Evolutionary conservation across 768 basidiomycete genomes (phyloP), one percentile per base, ranked within the genome.

Genomic region (Coprinopsis strossmayeri): DNA sequence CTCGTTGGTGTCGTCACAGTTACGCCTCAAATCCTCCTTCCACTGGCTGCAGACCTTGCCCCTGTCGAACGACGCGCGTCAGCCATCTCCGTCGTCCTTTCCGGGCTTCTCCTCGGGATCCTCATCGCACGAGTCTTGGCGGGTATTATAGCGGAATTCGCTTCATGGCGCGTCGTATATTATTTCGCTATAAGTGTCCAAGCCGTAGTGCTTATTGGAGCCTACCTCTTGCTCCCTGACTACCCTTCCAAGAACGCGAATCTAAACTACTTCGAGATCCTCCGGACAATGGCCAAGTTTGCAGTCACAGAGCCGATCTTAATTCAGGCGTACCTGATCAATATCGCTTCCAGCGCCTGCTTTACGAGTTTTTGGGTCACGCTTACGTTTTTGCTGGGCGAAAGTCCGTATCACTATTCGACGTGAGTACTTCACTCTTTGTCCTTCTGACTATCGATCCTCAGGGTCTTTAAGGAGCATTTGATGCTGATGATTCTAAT

Each of bases 21-120:
- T 37, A 79, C 80, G 0, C 82, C 86, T 0, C 85, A 87, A 61
- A 80, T 93, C 49, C 79, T 95, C 48, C 79, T 91, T 58, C 76
- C 76, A 1, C 71, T 85, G 30, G 87, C 88, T 0, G 91, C 81
- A 1, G 92, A 95, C 64, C 77, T 94, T 23, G 90, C 90, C 0
- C 81, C 86, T 0, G 78, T 83, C 1, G 74, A 83, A 43, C 76
- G 77, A n/a, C 78, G 90, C 24, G 91, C 85, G 0, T 73, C 81
- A 5, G 84, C 90, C 0, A 72, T 95, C 37, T 82, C 87, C 1
- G 81, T 91, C 46, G 84, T 88, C 3, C 68, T 85, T 38, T 75
- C 84, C 0, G 75, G 75, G 2, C 70, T 91, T 18, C 69, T 89
- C 20, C 72, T 91, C 25, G 90, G 89, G 7, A 68, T 91, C 30